phyloP scores from a whole-genome alignment of 192 early-diverging fungal species.

The Funneliformis geosporum region DNA sequence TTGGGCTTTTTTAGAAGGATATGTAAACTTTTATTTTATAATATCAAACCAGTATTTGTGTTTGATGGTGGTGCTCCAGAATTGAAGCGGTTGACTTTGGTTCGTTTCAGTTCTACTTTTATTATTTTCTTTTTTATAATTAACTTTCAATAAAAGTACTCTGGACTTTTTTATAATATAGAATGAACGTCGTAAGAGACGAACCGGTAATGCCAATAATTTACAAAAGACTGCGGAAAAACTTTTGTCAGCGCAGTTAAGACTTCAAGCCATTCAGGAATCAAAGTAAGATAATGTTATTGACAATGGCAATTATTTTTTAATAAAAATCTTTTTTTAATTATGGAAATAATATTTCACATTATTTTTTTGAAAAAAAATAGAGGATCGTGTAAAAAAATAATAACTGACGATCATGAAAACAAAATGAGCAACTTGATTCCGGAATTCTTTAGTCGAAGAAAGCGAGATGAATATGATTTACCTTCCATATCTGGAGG shows the following conservation, averaged over 20 bases:
- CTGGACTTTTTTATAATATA: slow-evolving; percentile 15
- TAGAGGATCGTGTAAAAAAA: slow-evolving; percentile 33
- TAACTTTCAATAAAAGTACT: background rate
- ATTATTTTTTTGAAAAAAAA: too few species aligned
- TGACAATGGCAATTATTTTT: slow-evolving; percentile 17
- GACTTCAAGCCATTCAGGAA: slow-evolving; percentile 59
- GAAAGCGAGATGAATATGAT: slow-evolving; percentile 57
- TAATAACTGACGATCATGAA: slow-evolving; percentile 32
- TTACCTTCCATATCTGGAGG: slow-evolving; percentile 48
- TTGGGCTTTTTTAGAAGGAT: slow-evolving; percentile 93
- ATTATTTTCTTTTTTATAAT: background rate
- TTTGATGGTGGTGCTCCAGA: slow-evolving; percentile 93
- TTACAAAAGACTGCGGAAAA: slow-evolving; percentile 79
- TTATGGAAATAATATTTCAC: slow-evolving; percentile 32
- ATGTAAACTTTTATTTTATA: slow-evolving; percentile 89
- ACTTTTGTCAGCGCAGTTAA: slow-evolving; percentile 77
- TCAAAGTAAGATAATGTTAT: slow-evolving; percentile 32
- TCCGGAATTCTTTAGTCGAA: slow-evolving; percentile 19
- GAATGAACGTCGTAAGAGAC: slow-evolving; percentile 50
- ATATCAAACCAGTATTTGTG: slow-evolving; percentile 93
- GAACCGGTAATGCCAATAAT: slow-evolving; percentile 47
- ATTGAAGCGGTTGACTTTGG: slow-evolving; percentile 77
- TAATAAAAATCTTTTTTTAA: background rate
- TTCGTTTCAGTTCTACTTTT: slow-evolving; percentile 38
- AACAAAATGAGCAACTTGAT: slow-evolving; percentile 9